phyloP scores from a whole-genome alignment of 495 filamentous ascomycete genomes.

The Penicillium bialowiezense region DNA sequence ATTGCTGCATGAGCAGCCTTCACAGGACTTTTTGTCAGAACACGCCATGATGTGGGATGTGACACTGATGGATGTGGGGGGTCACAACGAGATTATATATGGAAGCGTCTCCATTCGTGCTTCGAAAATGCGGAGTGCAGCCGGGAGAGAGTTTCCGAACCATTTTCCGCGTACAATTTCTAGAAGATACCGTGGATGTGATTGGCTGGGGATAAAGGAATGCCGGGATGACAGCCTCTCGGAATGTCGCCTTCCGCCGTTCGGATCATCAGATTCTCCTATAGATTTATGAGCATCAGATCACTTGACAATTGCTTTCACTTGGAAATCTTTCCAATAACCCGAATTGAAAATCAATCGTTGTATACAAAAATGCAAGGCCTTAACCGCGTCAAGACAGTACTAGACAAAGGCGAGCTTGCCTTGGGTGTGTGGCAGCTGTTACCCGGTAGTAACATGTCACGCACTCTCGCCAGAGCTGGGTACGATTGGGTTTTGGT shows the following conservation, averaged over 20 bases:
- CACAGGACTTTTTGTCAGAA: constrained; percentile 31
- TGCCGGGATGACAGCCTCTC: constrained; percentile 11
- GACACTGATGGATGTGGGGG: neutral
- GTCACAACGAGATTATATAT: constrained; percentile 3
- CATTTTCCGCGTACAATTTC: neutral
- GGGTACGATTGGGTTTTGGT: constrained; percentile 8
- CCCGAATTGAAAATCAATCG: too few species aligned
- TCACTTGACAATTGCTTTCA: too few species aligned
- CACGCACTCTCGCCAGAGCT: constrained; percentile 4
- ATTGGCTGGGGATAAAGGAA: neutral
- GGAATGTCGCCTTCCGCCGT: constrained; percentile 8
- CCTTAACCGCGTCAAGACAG: constrained; percentile 3
- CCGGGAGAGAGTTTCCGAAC: constrained; percentile 3
- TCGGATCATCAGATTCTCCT: neutral
- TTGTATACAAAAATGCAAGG: constrained; percentile 1
- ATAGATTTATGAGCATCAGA: too few species aligned
- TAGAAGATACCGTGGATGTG: neutral
- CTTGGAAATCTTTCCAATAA: too few species aligned
- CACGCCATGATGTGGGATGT: constrained; percentile 29
- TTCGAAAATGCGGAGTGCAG: neutral
- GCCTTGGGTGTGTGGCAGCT: constrained; percentile 8
- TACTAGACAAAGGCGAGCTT: neutral
- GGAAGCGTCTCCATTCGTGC: neutral
- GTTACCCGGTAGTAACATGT: constrained; percentile 6
- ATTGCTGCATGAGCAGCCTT: constrained; percentile 37